Percentiles rank a stretch among this genome's conserved stretches.
Evolutionary conservation across 1,139 yeast species (phyloP).

Genomic region (Wickerhamiella infanticola): DNA sequence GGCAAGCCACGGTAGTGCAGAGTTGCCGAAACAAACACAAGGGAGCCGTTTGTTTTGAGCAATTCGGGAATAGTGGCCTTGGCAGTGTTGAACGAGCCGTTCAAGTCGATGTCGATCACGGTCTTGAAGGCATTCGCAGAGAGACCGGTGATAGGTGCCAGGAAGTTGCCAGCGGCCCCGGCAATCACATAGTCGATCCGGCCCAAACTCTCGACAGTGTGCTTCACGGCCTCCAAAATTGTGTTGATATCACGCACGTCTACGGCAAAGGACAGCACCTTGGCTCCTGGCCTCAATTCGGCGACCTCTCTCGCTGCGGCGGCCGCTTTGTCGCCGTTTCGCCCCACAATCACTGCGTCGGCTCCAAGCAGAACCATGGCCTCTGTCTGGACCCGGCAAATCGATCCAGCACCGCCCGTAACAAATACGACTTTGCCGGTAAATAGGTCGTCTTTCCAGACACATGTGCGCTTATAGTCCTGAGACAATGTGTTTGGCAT

Average conservation of each 20-base stretch:
- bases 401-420: constrained; percentile 90
- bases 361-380: constrained; percentile 71
- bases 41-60: constrained; percentile 43
- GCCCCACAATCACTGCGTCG: constrained; percentile 67
- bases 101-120: constrained; percentile 63
- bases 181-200: constrained; percentile 8
- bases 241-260: constrained; percentile 60
- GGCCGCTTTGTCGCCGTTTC: constrained; percentile 47
- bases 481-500: constrained; percentile 8
- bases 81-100: constrained; percentile 72
- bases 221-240: constrained; percentile 43
- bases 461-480: constrained; percentile 16
- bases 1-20: constrained; percentile 77
- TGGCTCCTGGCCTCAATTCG: constrained; percentile 37
- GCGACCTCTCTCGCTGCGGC: constrained; percentile 48
- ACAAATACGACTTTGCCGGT: constrained; percentile 72
- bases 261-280: constrained; percentile 51
- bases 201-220: constrained; percentile 34
- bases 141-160: constrained; percentile 59
- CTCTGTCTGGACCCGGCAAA: constrained; percentile 70
- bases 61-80: constrained; percentile 62
- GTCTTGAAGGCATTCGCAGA: constrained; percentile 74
- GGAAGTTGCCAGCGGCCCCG: constrained; percentile 89
- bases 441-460: constrained; percentile 47
- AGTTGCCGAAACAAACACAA: constrained; percentile 68